Base-by-base conservation (phyloP, 1,284 basidiomycete genomes). In the Cryptococcus sp. region DNA sequence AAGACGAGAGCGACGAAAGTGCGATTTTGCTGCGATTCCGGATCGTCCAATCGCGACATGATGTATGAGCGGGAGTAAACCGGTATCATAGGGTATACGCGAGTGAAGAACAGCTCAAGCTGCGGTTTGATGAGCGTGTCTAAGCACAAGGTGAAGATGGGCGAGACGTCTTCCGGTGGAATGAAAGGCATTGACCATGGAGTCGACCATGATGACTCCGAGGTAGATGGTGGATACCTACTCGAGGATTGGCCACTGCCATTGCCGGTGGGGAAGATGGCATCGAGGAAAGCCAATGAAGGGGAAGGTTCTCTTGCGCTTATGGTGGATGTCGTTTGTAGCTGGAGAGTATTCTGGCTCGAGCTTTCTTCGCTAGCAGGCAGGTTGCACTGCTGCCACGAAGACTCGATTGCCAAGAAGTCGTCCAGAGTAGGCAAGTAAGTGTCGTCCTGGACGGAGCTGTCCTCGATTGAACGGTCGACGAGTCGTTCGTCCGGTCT, bases 41-140 rank as follows among this genome's bases (percentile, higher is more conserved):
- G 49, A 27, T 60, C 57, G 22, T 58, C 42, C 13, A 70, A 54
- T 13, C 61, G 51, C 8, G 53, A 22, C 30, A 62, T 52, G 20
- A 68, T 60, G 43, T 68, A 56, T 8, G 55, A 38, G 1, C 50
- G 57, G 27, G 53, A 23, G 50, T 62, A 68, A n/a, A 72, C 60
- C 3, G 70, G 70, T 41, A 72, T 69, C 70, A 72, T 72, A 3
- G 66, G 65, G 46, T 62, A 67, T 23, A 72, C 57, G 17, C 68
- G 52, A 6, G 57, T 46, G 50, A 65, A 70, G 60, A 68, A 72
- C 6, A 65, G 50, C 7, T 65, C 64, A 20, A 70, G 54, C 46
- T 68, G 68, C 10, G 70, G 68, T 27, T 55, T 55, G 51, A 72
- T 61, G 27, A 70, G 58, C 3, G 60, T 60, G 35, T 69, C 63